phyloP scores from a whole-genome alignment of 2,329 filamentous ascomycete genomes.

The Stemphylium vesicarium region DNA sequence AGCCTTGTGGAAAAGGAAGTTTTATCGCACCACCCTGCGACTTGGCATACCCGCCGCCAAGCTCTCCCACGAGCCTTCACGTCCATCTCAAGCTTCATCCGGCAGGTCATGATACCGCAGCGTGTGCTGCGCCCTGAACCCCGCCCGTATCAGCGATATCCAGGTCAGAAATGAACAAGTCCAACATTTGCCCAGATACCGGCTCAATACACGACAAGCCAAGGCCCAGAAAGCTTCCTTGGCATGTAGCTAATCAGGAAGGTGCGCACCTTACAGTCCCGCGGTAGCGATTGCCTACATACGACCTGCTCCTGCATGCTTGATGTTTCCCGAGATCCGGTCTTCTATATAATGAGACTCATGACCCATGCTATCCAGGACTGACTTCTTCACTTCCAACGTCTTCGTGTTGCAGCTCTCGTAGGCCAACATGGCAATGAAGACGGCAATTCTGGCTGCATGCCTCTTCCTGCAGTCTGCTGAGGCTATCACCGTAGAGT shows the following conservation, averaged over 20 bases:
- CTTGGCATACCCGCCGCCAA: conserved; percentile 13
- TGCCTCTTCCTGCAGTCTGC: conserved; percentile 35
- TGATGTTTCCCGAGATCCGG: conserved; percentile 16
- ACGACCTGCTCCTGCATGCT: conserved; percentile 13
- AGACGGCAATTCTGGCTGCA: conserved; percentile 29
- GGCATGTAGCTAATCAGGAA: conserved; percentile 26
- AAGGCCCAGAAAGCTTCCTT: conserved; percentile 34
- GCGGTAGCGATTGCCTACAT: conserved; percentile 24
- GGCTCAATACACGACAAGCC: conserved; percentile 24
- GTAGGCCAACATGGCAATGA: conserved; percentile 36
- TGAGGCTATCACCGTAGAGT: conserved; percentile 38
- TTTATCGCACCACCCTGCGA: neutral
- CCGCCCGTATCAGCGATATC: conserved; percentile 25
- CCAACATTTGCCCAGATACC: conserved; percentile 18
- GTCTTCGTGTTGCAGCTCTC: conserved; percentile 1
- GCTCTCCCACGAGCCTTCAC: conserved; percentile 3
- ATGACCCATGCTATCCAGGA: conserved; percentile 5
- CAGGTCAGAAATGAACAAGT: conserved; percentile 20
- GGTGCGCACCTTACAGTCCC: conserved; percentile 15
- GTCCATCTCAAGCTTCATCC: conserved; percentile 16
- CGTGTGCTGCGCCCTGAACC: conserved; percentile 16
- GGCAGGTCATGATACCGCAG: conserved; percentile 29
- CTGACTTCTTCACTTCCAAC: conserved; percentile 12
- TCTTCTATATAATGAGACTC: conserved; percentile 24
- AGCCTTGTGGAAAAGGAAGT: neutral